Percentiles rank a stretch among this genome's conserved stretches.
phyloP scores from a whole-genome alignment of 2,329 filamentous ascomycete genomes.

The Talaromyces sp. region DNA sequence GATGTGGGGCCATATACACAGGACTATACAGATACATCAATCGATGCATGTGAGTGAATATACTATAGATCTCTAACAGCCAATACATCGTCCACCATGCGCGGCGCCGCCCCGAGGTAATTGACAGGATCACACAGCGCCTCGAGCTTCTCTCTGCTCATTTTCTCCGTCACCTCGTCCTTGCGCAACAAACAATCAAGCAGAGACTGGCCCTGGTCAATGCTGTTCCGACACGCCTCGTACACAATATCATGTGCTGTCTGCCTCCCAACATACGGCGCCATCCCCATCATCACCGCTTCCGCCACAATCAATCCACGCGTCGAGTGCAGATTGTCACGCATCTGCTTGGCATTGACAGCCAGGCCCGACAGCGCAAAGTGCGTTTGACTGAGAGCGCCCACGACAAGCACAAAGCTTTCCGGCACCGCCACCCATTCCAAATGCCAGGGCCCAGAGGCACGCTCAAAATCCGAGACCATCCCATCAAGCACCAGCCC shows the following conservation, averaged over 20 bases:
- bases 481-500: constrained; percentile 51
- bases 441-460: constrained; percentile 55
- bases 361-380: constrained; percentile 50
- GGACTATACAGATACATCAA: no score
- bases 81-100: constrained; percentile 31
- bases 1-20: no score
- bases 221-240: constrained; percentile 47
- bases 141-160: constrained; percentile 44
- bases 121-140: constrained; percentile 53
- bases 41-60: neutral
- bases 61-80: constrained; percentile 9
- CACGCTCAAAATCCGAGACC: constrained; percentile 55
- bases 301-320: constrained; percentile 53
- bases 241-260: constrained; percentile 55
- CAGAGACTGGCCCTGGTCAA: constrained; percentile 40
- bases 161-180: constrained; percentile 37
- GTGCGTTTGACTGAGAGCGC: constrained; percentile 49
- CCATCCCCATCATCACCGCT: constrained; percentile 58
- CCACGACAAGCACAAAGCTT: constrained; percentile 50
- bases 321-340: constrained; percentile 47
- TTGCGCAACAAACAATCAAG: constrained; percentile 39
- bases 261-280: constrained; percentile 48
- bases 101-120: constrained; percentile 33
- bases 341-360: constrained; percentile 48
- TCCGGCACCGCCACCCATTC: constrained; percentile 55